Evolutionary conservation across 495 filamentous ascomycete species (phyloP).

Genomic region (Neurospora sp.): DNA sequence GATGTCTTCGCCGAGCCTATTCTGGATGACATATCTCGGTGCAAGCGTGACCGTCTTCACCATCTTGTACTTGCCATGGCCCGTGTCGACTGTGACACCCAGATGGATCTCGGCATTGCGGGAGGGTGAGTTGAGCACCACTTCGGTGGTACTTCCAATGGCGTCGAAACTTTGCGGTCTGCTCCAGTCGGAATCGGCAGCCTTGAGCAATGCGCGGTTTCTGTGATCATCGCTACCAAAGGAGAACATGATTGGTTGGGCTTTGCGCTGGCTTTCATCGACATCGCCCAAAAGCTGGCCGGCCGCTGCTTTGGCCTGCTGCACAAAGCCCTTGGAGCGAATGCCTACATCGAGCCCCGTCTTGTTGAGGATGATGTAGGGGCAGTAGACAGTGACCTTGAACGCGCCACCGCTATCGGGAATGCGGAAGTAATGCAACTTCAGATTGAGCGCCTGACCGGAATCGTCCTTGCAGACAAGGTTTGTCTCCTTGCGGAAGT

Average conservation of each 20-base stretch:
- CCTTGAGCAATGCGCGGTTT: slow-evolving; percentile 77
- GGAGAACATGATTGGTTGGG: slow-evolving; percentile 92
- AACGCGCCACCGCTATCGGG: slow-evolving; percentile 93
- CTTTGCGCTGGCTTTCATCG: slow-evolving; percentile 42
- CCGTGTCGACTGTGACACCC: slow-evolving; percentile 77
- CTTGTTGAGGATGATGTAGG: slow-evolving; percentile 90
- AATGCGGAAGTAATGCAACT: slow-evolving; percentile 86
- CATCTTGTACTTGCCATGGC: slow-evolving; percentile 94
- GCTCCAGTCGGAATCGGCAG: slow-evolving; percentile 87
- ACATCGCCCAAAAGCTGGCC: slow-evolving; percentile 48
- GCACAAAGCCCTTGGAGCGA: slow-evolving; percentile 77
- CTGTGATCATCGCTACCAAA: slow-evolving; percentile 75
- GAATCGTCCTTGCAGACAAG: slow-evolving; percentile 76
- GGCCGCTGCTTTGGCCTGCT: slow-evolving; percentile 68
- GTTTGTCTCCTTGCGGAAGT: slow-evolving; percentile 72
- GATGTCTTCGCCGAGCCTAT: slow-evolving; percentile 78
- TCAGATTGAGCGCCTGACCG: slow-evolving; percentile 66
- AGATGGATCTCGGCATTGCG: slow-evolving; percentile 77
- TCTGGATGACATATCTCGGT: slow-evolving; percentile 89
- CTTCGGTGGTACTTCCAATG: slow-evolving; percentile 85
- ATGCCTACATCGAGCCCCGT: slow-evolving; percentile 85
- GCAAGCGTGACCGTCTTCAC: slow-evolving; percentile 91
- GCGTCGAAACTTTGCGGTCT: slow-evolving; percentile 97
- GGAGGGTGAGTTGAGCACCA: slow-evolving; percentile 61
- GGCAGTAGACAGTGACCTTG: slow-evolving; percentile 85